Evolutionary conservation across 2,329 filamentous ascomycete genomes (phyloP), one percentile per base, ranked within the genome.

Genomic region (Aspergillus glaucus): DNA sequence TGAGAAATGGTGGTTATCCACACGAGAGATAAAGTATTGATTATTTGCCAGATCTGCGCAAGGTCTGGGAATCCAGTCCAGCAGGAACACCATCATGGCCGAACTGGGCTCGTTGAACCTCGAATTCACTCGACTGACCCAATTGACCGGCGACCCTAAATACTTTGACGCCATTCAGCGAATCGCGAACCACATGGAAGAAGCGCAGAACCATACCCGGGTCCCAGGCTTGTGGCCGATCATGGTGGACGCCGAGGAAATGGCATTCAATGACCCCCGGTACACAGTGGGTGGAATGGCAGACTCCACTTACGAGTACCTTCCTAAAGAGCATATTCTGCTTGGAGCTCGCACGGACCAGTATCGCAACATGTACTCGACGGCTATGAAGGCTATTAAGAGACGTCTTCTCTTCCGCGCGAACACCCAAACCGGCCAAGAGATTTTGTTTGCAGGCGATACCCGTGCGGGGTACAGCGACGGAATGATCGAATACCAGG

Each of bases 101-200:
- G 88, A 93, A 68, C 65, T 93, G 21, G 91, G 86, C 0, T 88
- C 87, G 8, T 72, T 96, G 54, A 85, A 84, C n/a, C 78, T 96
- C 74, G 91, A 96, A 66, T 95, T 96, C 67, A 95, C 89, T 0
- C 81, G 90, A 9, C 77, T 96, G 30, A 86, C 90, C 4, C 91
- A 96, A 67, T 74, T 95, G 50, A 95, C 90, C 0, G 80, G 82
- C 30, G 78, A 93, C 52, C 72, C 84, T 49, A 91, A 85, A 64
- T 96, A 93, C 70, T 96, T 92, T 62, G 91, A 95, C 67, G 91
- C 90, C 17, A 78, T 95, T 44, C 87, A 88, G 49, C 82, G 91
- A 50, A 87, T 96, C 59, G 92, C 88, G 21, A 74, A 95, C 61
- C 83, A 82, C 2, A 76, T 96, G 17, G 80, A 89, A 51, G 79